Conservation (phyloP, 2,329 filamentous ascomycete genomes). For the Clonostachys byssicola region DNA sequence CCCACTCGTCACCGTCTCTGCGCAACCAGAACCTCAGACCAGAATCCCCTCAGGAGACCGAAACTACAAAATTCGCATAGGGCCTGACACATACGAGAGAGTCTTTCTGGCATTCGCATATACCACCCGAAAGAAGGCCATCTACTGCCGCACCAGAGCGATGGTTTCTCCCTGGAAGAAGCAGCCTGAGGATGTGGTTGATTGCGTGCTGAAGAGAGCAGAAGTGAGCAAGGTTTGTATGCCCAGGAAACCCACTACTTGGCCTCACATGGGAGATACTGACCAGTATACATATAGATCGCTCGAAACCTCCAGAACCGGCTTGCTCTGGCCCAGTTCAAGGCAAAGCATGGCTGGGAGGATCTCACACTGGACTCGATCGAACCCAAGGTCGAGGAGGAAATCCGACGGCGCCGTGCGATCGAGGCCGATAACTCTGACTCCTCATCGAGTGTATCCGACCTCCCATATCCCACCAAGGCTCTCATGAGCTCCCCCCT, state of each 20-base stretch:
- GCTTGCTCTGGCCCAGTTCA: conserved; percentile 92
- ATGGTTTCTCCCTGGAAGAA: conserved; percentile 62
- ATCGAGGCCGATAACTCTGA: conserved; percentile 72
- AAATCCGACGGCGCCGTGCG: conserved; percentile 70
- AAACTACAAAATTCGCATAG: too few relatives aligned
- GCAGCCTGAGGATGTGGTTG: conserved; percentile 60
- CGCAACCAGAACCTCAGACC: too few relatives aligned
- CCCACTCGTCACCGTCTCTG: too few relatives aligned
- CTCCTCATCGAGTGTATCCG: conserved; percentile 79
- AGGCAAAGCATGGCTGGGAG: conserved; percentile 93
- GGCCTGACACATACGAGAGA: too few relatives aligned
- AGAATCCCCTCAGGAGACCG: too few relatives aligned
- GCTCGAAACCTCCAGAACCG: conserved; percentile 89
- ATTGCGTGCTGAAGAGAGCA: conserved; percentile 67
- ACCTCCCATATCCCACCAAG: conserved; percentile 54
- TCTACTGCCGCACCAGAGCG: not conserved
- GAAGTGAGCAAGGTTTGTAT: conserved; percentile 69
- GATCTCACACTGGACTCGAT: conserved; percentile 82
- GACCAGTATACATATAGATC: conserved; percentile 57
- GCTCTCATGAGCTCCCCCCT: conserved; percentile 79
- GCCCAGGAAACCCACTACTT: too few relatives aligned
- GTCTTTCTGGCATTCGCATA: too few relatives aligned
- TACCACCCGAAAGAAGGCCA: too few relatives aligned
- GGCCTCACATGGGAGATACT: conserved; percentile 2
- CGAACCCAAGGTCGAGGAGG: conserved; percentile 78